Evolutionary conservation across 164 flowering plant species (phyloP).

Genomic region (Umbellularia californica): DNA sequence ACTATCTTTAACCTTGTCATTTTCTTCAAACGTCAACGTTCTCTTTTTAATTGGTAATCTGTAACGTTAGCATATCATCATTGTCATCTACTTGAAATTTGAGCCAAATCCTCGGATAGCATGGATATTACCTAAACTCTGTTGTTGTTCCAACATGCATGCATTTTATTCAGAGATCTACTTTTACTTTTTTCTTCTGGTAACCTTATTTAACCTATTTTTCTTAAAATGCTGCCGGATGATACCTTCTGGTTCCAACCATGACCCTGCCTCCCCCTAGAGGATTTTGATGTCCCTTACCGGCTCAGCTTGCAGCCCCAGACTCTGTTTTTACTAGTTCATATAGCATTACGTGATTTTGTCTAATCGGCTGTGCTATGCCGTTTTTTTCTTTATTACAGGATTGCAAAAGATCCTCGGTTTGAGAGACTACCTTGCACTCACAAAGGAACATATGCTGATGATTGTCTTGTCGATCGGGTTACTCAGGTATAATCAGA

Average conservation of each 20-base stretch:
- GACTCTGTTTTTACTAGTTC: not conserved
- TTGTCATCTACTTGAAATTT: too few species aligned
- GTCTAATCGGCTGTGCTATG: not conserved
- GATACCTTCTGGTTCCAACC: too few species aligned
- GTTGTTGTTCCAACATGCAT: not conserved
- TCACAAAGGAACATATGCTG: constrained; percentile 98
- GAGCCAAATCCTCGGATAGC: too few species aligned
- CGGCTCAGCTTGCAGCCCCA: too few species aligned
- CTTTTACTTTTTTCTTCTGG: too few species aligned
- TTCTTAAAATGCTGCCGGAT: too few species aligned
- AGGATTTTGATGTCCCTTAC: too few species aligned
- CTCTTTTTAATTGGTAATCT: not conserved
- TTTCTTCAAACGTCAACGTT: too few species aligned
- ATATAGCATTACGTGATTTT: not conserved
- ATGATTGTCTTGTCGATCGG: constrained; percentile 90
- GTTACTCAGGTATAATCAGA: constrained; percentile 63
- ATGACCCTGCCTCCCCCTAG: too few species aligned
- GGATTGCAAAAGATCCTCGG: constrained; percentile 96
- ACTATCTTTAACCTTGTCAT: not conserved
- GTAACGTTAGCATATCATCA: not conserved
- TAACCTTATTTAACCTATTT: too few species aligned
- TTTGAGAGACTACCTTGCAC: constrained; percentile 87
- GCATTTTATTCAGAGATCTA: not conserved
- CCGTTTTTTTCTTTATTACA: constrained; percentile 17
- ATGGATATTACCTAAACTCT: not conserved